These are phyloP conservation scores for Otatea glauca DNA, from an alignment of 176 grass and related monocot genomes.

Conservation along the genomic window DNA sequence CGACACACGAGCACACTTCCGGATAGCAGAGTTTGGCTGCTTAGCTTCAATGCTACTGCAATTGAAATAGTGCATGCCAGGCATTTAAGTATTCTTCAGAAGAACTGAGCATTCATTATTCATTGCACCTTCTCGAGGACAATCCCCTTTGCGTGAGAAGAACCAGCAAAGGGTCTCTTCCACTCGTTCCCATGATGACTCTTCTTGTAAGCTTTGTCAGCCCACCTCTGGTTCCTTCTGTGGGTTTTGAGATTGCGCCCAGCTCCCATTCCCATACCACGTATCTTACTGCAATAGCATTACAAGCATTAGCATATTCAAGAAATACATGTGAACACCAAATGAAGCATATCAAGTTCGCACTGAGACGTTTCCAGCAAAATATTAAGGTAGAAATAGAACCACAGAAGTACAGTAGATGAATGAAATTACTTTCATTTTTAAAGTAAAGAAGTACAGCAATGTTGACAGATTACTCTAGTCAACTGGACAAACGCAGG, in stretches of 20 bases:
- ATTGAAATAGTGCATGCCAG: not conserved
- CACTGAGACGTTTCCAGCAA: not conserved
- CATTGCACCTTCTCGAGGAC: constrained; percentile 65
- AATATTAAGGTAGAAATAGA: not conserved
- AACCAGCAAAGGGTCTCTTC: constrained; percentile 86
- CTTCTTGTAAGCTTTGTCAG: constrained; percentile 81
- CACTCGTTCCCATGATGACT: constrained; percentile 81
- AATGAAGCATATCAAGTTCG: not conserved
- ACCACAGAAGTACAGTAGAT: not conserved
- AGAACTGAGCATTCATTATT: not conserved
- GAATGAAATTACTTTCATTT: not conserved
- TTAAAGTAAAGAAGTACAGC: not conserved
- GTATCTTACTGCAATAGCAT: constrained; percentile 59
- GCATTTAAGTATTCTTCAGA: not conserved
- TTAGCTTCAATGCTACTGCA: constrained; percentile 77
- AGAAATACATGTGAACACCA: not conserved
- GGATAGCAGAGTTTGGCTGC: constrained; percentile 82
- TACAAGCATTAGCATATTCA: not conserved
- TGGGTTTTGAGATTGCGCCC: constrained; percentile 79
- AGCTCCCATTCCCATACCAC: constrained; percentile 88
- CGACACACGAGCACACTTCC: constrained; percentile 79
- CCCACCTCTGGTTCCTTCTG: constrained; percentile 76
- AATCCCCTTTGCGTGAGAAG: constrained; percentile 80
- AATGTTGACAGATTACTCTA: not conserved
- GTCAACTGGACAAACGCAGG: not conserved